Conservation (phyloP, 1,284 basidiomycete species). For the Malassezia sp. region DNA sequence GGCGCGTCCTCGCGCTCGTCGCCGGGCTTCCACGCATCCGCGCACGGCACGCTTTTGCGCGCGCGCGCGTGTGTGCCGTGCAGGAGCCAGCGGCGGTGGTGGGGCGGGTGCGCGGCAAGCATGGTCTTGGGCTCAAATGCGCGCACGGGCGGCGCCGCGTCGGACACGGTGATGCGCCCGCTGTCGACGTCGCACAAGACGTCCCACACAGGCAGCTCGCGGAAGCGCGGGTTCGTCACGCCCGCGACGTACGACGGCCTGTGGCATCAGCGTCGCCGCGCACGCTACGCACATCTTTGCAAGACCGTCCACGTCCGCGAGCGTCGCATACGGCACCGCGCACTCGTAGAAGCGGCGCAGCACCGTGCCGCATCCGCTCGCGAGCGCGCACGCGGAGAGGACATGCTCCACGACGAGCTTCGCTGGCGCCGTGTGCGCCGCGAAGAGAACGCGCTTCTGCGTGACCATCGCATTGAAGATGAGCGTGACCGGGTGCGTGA, state of each 20-base stretch:
- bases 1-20: conserved; percentile 49
- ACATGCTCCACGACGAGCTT: conserved; percentile 79
- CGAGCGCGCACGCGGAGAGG: conserved; percentile 80
- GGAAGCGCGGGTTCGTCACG: conserved; percentile 91
- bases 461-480: conserved; percentile 90
- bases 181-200: conserved; percentile 78
- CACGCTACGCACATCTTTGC: conserved; percentile 71
- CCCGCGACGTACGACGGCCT: conserved; percentile 92
- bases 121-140: conserved; percentile 61
- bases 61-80: not conserved
- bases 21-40: conserved; percentile 21
- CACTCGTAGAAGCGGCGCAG: conserved; percentile 67
- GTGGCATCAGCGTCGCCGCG: too few relatives aligned
- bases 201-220: conserved; percentile 76
- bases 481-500: conserved; percentile 82
- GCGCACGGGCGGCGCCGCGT: not conserved
- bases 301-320: conserved; percentile 77
- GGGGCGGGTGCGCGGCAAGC: conserved; percentile 57
- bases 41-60: conserved; percentile 13
- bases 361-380: conserved; percentile 73
- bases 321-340: conserved; percentile 83
- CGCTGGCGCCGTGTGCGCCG: conserved; percentile 65
- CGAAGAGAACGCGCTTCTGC: conserved; percentile 82
- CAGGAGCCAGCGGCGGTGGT: conserved; percentile 1
- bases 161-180: conserved; percentile 47